phyloP scores from a whole-genome alignment of 2,329 filamentous ascomycete species.

The Sporothrix dimorphospora region DNA sequence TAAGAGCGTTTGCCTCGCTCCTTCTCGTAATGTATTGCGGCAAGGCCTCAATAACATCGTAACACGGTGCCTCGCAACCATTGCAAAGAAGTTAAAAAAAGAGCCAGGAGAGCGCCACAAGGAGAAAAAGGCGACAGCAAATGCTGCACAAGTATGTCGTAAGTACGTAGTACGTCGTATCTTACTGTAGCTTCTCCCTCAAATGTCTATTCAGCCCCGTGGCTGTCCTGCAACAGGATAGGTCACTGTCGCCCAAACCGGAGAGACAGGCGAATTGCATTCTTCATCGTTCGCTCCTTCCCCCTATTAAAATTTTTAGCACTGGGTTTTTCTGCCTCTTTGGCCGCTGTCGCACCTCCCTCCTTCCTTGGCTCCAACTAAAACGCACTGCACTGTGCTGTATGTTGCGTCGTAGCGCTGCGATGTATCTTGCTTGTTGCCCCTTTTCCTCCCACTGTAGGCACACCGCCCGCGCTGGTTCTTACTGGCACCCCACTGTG shows the following conservation, averaged over 20 bases:
- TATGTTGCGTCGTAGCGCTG: not conserved
- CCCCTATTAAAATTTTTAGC: slow-evolving; percentile 2
- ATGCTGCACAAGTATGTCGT: not conserved
- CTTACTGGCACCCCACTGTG: slow-evolving; percentile 25
- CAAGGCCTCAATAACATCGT: not conserved
- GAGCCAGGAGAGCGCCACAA: not conserved
- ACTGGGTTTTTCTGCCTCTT: not conserved
- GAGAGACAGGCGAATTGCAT: slow-evolving; percentile 23
- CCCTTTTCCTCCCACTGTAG: slow-evolving; percentile 7
- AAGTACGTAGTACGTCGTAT: not conserved
- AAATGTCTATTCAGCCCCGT: not conserved
- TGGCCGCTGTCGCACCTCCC: not conserved
- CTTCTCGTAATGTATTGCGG: not conserved
- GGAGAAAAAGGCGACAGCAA: not conserved
- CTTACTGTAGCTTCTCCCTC: not conserved
- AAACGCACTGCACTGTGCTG: not conserved
- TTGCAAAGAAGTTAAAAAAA: not conserved
- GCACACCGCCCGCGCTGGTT: not conserved
- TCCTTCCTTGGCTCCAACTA: not conserved
- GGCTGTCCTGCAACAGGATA: not conserved
- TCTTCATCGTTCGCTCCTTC: slow-evolving; percentile 18
- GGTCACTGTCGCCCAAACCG: not conserved
- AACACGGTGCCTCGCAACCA: not conserved
- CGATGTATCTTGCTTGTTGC: not conserved
- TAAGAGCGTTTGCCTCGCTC: not conserved